Base-by-base conservation (phyloP, 441 rosid genomes). In the Croton setiger region DNA sequence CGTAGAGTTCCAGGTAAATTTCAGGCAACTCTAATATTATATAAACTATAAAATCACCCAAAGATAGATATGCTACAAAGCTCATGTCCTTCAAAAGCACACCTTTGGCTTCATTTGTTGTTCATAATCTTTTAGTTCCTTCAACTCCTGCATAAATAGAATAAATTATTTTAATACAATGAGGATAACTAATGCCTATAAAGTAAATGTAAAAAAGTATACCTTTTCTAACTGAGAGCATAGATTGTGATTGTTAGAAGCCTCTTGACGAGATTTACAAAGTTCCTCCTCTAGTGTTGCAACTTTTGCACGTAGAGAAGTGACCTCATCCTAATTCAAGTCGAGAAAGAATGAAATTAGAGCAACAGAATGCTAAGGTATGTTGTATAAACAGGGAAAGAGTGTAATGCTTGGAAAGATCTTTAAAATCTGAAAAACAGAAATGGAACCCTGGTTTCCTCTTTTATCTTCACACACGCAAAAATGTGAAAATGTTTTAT, bases 31-130 rank as follows among this genome's bases (percentile, higher is more conserved):
- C 21, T 7, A 21, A 41, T n/a, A 39, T 56, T 23, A 70, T 37
- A 57, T 31, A 14, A 17, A 47, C n/a, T 48, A 72, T 13, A 35
- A 21, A 48, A 53, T 37, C 53, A 45, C 1, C 48, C 52, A 15
- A 48, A 23, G 7, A 37, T 57, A 37, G 48, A 64, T 37, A 63
- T 54, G 56, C 21, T 51, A 62, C 23, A 31, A 67, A 70, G 4
- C 45, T 54, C 55, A 53, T 11, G 60, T 65, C 61, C 63, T 33
- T 11, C 13, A 33, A 39, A 70, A 59, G 31, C 73, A 17, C 60
- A 90, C 99, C 98, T 92, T 95, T 78, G 96, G 96, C 86, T 88
- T 89, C 84, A 84, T 87, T 82, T 90, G 88, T 74, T 86, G 95
- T 60, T 92, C 97, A 77, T 70, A 66, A 77, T 89, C 93, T 85